Base-by-base conservation (phyloP, 768 basidiomycete species). In the Trametes cubensis region DNA sequence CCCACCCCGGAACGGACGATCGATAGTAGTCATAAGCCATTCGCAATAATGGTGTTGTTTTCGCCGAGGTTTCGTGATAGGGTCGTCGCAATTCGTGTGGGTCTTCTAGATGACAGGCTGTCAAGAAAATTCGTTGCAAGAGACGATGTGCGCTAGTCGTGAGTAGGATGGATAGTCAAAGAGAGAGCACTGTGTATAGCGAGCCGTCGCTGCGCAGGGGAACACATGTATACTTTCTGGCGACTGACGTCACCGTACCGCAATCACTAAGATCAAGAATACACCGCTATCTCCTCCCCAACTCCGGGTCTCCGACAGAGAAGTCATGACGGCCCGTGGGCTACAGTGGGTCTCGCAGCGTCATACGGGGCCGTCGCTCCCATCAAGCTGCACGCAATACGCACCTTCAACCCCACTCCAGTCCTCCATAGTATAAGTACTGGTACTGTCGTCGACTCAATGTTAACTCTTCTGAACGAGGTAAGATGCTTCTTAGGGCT, bases 1-100 rank as follows among this genome's bases (percentile, higher is more conserved):
- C 85, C 83, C 82, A 85, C 34, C 76, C 79, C 28, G 81, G 80
- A n/a, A 56, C 44, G 15, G 55, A 58, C 0, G 44, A 61, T 30
- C 68, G 60, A 60, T 72, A 72, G 62, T 69, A 70, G 44, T 66
- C 64, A 60, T 67, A 67, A 23, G 66, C 62, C 66, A 63, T 66
- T n/a, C 5, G 54, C 2, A 11, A 34, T 11, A 10, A 17, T 20
- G 14, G 55, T 17, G 55, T n/a, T 28, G 4, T 15, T 3, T n/a
- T n/a, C n/a, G n/a, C n/a, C n/a, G 11, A 11, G 34, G 34, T 34
- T 34, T 34, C 34, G 34, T 34, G 5, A 34, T 11, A 11, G 10
- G 28, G 34, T 34, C 34, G 34, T 34, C 10, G 34, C 34, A 10
- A 34, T 34, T 5, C 34, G 34, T 34, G 34, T 34, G 2, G 10